Evolutionary conservation across 1,139 yeast species (phyloP).

Genomic region (Eremothecium cymbalariae): DNA sequence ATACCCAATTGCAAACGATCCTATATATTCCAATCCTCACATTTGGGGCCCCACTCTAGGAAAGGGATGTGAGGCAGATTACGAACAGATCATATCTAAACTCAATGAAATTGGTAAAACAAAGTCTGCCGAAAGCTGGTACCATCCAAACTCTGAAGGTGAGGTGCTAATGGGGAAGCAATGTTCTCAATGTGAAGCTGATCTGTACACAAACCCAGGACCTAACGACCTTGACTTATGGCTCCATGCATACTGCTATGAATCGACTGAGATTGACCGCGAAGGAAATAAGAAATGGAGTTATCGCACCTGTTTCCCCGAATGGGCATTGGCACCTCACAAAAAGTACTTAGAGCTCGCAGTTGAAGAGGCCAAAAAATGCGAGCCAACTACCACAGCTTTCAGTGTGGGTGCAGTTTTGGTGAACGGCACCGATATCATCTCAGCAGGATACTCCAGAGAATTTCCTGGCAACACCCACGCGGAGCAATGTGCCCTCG

Average conservation of each 20-base stretch:
- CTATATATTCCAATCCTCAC: slow-evolving; percentile 63
- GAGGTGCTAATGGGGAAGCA: slow-evolving; percentile 50
- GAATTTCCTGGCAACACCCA: slow-evolving; percentile 95
- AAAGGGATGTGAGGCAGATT: slow-evolving; percentile 44
- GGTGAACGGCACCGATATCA: slow-evolving; percentile 54
- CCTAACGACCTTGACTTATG: slow-evolving; percentile 77
- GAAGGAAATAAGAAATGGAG: slow-evolving; percentile 46
- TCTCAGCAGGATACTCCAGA: slow-evolving; percentile 79
- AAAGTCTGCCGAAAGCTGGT: slow-evolving; percentile 60
- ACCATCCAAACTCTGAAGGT: slow-evolving; percentile 46
- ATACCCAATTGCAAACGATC: slow-evolving; percentile 90
- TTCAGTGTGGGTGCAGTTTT: slow-evolving; percentile 91
- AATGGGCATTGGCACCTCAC: slow-evolving; percentile 70
- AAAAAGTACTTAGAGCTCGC: slow-evolving; percentile 51
- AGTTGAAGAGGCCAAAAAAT: slow-evolving; percentile 65
- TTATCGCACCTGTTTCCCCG: slow-evolving; percentile 72
- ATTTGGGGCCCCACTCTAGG: slow-evolving; percentile 79
- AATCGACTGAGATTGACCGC: slow-evolving; percentile 39
- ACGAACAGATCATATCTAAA: slow-evolving; percentile 38
- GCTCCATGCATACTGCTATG: slow-evolving; percentile 82
- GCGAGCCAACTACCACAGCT: slow-evolving; percentile 79
- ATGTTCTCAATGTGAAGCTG: slow-evolving; percentile 65
- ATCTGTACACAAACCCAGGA: slow-evolving; percentile 79
- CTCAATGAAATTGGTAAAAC: slow-evolving; percentile 65
- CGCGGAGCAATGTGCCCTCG: slow-evolving; percentile 93